Base-by-base conservation (phyloP, 2,329 filamentous ascomycete genomes). In the Arthrobotrys entomopaga region DNA sequence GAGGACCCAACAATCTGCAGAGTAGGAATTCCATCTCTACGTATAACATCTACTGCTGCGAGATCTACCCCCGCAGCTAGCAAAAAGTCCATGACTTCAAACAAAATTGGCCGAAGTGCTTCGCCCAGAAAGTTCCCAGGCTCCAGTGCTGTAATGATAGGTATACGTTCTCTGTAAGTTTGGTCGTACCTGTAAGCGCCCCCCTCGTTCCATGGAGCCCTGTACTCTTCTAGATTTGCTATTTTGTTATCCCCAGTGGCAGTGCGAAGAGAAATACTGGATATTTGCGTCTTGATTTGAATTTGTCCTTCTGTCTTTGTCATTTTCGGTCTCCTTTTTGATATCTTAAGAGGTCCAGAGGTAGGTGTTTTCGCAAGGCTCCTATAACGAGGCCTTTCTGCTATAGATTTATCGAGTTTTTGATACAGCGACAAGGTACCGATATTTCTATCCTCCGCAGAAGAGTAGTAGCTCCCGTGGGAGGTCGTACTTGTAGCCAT, bases 41-140 rank as follows among this genome's bases (percentile, higher is more conserved):
- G 22, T 48, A 60, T 48, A 10, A 60, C 40, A 60, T 60, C 56
- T 16, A 60, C 56, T 6, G 56, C 56, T 20, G 10, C 56, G 40
- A 60, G 26, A 60, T 60, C 56, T 49, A 60, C 40, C 20, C 40
- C 19, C 13, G 19, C 40, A 10, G 48, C 40, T 49, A 34, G 8
- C n/a, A 60, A 20, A 13, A 60, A 60, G 20, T 60, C 56, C 56
- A 60, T 60, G 19, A 60, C 40, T 49, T 60, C 26, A 42, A 60
- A 60, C n/a, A 60, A 22, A 13, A 60, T 60, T 20, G 40, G 56
- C 22, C 40, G 40, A 22, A 60, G 40, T 8, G 56, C 56, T 49
- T 60, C 40, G 40, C 40, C 56, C 24, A 60, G 15, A 42, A 49
- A 60, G 19, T 60, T 4, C 34, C 56, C 56, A 19, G 56, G 56